A percentile compares a stretch with the other conserved stretches of the same genome.
Conservation (phyloP, 1,284 basidiomycete genomes). For the Trichosporon sp. region DNA sequence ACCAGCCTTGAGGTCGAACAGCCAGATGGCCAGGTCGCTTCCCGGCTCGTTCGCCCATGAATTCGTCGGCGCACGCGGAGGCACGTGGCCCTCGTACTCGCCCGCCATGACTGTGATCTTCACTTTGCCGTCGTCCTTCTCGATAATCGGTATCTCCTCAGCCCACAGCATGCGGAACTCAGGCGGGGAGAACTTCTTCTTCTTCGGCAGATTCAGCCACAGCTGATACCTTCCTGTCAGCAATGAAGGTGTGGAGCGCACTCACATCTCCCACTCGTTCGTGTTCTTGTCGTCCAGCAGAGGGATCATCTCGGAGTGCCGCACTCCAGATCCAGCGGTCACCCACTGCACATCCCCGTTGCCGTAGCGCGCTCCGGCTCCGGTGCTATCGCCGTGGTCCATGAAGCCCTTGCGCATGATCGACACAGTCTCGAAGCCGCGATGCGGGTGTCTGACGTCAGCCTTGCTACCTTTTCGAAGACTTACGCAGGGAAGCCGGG, state of each 20-base stretch:
- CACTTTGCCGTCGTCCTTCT: conserved; percentile 8
- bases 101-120: conserved; percentile 13
- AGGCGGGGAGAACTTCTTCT: conserved; percentile 11
- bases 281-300: conserved; percentile 5
- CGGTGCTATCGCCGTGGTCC: conserved; percentile 19
- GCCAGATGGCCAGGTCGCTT: conserved; percentile 16
- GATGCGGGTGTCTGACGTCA: conserved; percentile 11
- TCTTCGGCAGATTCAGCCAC: conserved; percentile 18
- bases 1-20: conserved; percentile 14
- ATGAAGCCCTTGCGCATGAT: conserved; percentile 12
- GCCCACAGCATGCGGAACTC: conserved; percentile 18
- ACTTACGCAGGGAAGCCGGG: conserved; percentile 12
- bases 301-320: conserved; percentile 70
- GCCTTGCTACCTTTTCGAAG: neutral
- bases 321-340: conserved; percentile 64
- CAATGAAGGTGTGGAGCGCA: neutral
- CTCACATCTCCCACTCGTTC: conserved; percentile 11
- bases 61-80: conserved; percentile 6
- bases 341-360: conserved; percentile 91
- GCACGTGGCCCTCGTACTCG: conserved; percentile 10
- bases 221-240: conserved; percentile 11
- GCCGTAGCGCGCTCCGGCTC: conserved; percentile 17
- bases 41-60: conserved; percentile 14
- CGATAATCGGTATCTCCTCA: conserved; percentile 12
- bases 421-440: conserved; percentile 16